These are phyloP conservation scores for Gossypium laxum DNA, from an alignment of 441 rosid species.

Conservation along the genomic window DNA sequence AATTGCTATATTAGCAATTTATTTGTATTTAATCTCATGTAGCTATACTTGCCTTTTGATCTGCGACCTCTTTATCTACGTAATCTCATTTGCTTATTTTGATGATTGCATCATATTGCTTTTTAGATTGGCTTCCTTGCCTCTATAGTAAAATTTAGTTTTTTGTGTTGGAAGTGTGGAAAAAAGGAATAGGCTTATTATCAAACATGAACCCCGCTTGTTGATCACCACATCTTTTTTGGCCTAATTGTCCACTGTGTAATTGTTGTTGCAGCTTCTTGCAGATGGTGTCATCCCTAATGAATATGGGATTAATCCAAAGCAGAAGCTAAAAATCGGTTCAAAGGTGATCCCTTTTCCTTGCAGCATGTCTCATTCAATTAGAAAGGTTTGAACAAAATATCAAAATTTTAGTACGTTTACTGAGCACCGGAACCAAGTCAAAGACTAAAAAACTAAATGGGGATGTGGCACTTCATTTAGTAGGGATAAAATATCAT, in stretches of 20 bases:
- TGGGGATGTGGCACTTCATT: background rate
- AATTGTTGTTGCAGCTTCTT: conserved; percentile 26
- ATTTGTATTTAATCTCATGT: background rate
- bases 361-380: background rate
- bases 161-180: background rate
- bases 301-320: conserved; percentile 96
- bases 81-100: background rate
- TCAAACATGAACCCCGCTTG: background rate
- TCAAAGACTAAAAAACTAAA: background rate
- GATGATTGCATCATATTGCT: background rate
- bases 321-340: conserved; percentile 94
- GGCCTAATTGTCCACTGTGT: background rate
- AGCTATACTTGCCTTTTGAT: background rate
- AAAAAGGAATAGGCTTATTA: background rate
- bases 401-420: background rate
- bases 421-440: background rate
- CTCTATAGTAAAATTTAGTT: background rate
- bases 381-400: conserved; percentile 5
- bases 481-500: background rate
- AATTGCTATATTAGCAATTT: background rate
- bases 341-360: conserved; percentile 54
- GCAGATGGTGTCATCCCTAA: conserved; percentile 99
- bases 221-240: background rate
- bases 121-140: background rate
- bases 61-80: background rate